Evolutionary conservation across 1,284 basidiomycete genomes (phyloP).

Genomic region (Cryptococcus amylolentus): DNA sequence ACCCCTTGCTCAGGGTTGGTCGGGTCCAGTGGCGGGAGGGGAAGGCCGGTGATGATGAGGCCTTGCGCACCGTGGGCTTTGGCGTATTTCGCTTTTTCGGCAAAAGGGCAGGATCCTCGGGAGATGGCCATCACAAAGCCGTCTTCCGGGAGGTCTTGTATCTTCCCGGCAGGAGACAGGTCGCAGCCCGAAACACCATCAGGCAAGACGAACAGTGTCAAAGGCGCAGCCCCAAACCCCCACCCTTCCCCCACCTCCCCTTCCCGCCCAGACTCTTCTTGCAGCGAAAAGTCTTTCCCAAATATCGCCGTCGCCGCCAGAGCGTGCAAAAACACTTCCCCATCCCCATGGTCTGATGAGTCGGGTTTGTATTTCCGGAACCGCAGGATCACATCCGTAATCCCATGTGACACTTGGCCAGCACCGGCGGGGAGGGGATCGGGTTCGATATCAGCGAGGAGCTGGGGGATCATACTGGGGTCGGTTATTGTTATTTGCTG

Average conservation of each 20-base stretch:
- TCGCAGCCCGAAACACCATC: neutral
- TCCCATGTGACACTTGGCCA: conserved; percentile 13
- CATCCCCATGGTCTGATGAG: neutral
- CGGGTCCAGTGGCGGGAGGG: neutral
- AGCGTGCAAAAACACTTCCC: conserved; percentile 49
- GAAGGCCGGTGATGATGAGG: conserved; percentile 61
- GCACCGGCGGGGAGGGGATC: conserved; percentile 28
- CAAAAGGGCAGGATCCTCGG: conserved; percentile 74
- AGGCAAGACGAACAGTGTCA: conserved; percentile 8
- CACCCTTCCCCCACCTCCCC: neutral
- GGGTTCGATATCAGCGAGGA: conserved; percentile 49
- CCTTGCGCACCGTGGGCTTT: conserved; percentile 66
- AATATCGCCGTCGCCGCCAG: conserved; percentile 66
- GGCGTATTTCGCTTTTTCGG: conserved; percentile 69
- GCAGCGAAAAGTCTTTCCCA: conserved; percentile 49
- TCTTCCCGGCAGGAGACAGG: neutral
- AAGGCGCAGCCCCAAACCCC: conserved; percentile 9
- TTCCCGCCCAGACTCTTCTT: neutral
- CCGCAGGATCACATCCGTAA: conserved; percentile 29
- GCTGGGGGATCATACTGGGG: conserved; percentile 48
- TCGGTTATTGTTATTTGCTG: conserved; percentile 79
- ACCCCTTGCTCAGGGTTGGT: neutral
- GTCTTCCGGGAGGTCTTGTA: neutral
- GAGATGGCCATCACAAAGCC: conserved; percentile 30
- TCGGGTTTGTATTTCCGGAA: conserved; percentile 13